Conservation (phyloP, 768 basidiomycete genomes). For the Psilocybe cubensis region DNA sequence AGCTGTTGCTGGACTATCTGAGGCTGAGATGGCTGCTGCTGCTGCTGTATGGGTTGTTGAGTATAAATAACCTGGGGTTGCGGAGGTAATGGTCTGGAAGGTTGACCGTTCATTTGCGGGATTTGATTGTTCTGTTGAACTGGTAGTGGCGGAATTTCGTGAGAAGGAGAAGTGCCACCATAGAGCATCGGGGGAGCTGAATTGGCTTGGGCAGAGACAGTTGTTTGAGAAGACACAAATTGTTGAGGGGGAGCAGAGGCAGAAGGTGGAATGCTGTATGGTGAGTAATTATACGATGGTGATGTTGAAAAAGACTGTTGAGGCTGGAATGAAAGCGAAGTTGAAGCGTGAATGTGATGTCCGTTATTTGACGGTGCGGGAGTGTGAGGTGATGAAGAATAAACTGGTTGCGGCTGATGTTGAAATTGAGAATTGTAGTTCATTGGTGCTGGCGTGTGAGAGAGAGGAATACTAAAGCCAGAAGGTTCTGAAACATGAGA, state of each 20-base stretch:
- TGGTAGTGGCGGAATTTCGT: slow-evolving; percentile 25
- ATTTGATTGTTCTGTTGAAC: slow-evolving; percentile 26
- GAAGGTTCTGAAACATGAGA: slow-evolving; percentile 40
- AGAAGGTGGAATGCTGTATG: slow-evolving; percentile 39
- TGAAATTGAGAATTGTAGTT: slow-evolving; percentile 42
- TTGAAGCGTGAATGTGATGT: slow-evolving; percentile 28
- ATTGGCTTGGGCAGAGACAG: slow-evolving; percentile 26
- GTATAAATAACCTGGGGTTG: slow-evolving; percentile 46
- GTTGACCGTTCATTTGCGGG: slow-evolving; percentile 33
- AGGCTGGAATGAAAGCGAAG: slow-evolving; percentile 38
- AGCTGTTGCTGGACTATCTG: slow-evolving; percentile 11
- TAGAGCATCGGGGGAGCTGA: slow-evolving; percentile 38
- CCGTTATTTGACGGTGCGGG: slow-evolving; percentile 27
- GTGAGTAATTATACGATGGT: slow-evolving; percentile 36
- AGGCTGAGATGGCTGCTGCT: slow-evolving; percentile 30
- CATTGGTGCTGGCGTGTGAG: slow-evolving; percentile 44
- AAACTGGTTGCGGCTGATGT: slow-evolving; percentile 26
- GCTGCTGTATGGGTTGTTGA: slow-evolving; percentile 30
- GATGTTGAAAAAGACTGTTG: slow-evolving; percentile 39
- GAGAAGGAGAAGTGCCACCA: slow-evolving; percentile 35
- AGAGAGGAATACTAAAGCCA: slow-evolving; percentile 39
- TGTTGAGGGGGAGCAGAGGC: slow-evolving; percentile 41
- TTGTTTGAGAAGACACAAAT: slow-evolving; percentile 33
- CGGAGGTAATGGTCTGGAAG: slow-evolving; percentile 48
- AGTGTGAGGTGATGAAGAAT: slow-evolving; percentile 34